Base-by-base conservation (phyloP, 2,329 filamentous ascomycete genomes). In the Tothia fuscella region DNA sequence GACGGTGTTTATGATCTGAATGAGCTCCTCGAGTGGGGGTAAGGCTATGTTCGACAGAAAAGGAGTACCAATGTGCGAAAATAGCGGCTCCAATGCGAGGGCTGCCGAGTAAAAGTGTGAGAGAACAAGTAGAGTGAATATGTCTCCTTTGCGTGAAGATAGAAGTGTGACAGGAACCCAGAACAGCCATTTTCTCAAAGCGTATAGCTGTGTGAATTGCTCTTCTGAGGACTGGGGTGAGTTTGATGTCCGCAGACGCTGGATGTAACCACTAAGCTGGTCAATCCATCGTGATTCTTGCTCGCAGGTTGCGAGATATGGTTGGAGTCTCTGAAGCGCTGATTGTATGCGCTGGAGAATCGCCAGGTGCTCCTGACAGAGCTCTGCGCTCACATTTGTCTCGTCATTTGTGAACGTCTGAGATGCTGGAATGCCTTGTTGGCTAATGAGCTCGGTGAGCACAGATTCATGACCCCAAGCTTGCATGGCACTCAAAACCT, bases 401-500 rank as follows among this genome's bases (percentile, higher is more conserved):
- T 78, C 74, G 52, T 82, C 80, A 17, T 78, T 81, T 67, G 76
- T 56, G 43, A 60, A 62, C 34, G 51, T 56, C 36, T 55, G 56
- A 22, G 51, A 51, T 16, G 54, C 52, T 48, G 55, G 56, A 13
- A 56, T 53, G n/a, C 49, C 80, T 63, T 82, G 82, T 59, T 88
- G 81, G 49, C 76, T 76, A 51, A 93, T 85, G 63, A 86, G 85
- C 51, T 87, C 80, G 48, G 77, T 75, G 53, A 91, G 89, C 49
- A 87, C 76, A 25, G 88, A 95, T 57, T 93, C 82, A 52, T 93
- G 79, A 60, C 86, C 86, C 87, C 85, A 93, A 12, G 77, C 72
- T 49, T 88, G 82, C 87, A 96, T 96, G 32, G 84, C 82, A 53
- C 86, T 79, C 50, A 95, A 82, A 41, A 96, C 78, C 81, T 88